Percentiles rank a stretch among this genome's conserved stretches.
These are phyloP conservation scores for Camelina sativa DNA, from an alignment of 345 rosid species.

Conservation along the genomic window DNA sequence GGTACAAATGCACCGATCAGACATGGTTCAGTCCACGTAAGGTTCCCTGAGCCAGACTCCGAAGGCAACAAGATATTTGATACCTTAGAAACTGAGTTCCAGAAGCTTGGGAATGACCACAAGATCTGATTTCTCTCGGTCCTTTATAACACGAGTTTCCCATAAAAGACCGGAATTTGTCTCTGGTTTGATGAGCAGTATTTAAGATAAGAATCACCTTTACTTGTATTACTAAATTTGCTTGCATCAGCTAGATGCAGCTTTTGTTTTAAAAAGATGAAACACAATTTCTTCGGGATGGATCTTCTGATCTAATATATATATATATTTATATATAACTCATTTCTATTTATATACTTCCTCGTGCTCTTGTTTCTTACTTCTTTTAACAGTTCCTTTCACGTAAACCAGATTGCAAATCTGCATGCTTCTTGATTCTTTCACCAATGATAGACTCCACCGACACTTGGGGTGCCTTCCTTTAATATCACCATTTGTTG, in stretches of 20 bases:
- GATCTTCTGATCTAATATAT: conserved; percentile 29
- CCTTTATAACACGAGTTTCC: conserved; percentile 43
- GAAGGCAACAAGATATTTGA: conserved; percentile 59
- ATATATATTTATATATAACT: conserved; percentile 32
- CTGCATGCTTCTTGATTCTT: conserved; percentile 56
- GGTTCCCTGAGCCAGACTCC: conserved; percentile 63
- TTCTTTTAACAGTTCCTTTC: background rate
- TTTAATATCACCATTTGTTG: background rate
- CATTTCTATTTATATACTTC: conserved; percentile 24
- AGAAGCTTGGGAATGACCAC: conserved; percentile 56
- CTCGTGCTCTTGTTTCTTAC: background rate
- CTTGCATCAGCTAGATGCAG: conserved; percentile 62
- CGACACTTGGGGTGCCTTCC: background rate
- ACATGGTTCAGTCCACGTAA: conserved; percentile 85
- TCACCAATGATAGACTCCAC: no score
- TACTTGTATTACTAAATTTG: conserved; percentile 33
- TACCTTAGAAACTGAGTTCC: conserved; percentile 77
- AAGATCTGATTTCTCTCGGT: conserved; percentile 47
- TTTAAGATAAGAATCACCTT: conserved; percentile 30
- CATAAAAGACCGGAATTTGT: conserved; percentile 30
- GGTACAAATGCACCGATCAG: conserved; percentile 52
- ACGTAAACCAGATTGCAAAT: conserved; percentile 53
- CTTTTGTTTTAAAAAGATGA: conserved; percentile 15
- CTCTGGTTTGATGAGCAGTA: conserved; percentile 38
- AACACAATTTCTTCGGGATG: conserved; percentile 10